Evolutionary conservation across 2,329 filamentous ascomycete genomes (phyloP), one percentile per base, ranked within the genome.

Genomic region (Aureobasidium leucospermi): DNA sequence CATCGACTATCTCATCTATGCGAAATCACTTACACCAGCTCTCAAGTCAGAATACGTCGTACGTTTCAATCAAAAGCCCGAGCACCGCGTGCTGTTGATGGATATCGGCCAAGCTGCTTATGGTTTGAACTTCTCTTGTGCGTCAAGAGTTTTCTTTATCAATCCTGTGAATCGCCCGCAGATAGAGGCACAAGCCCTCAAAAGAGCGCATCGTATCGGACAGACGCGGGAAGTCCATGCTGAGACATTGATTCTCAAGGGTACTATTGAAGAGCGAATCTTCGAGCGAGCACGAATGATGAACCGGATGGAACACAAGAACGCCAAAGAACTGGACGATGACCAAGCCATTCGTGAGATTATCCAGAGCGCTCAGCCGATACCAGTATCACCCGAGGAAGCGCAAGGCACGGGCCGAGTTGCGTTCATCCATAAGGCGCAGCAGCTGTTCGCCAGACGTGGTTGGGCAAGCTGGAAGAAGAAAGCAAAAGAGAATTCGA

Each of bases 101-200:
- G 91, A 96, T 68, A 82, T 96, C n/a, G 84, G 84, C 1, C 90
- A 94, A 69, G 92, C 92, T 32, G 90, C 92, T 0, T 90, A 92
- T 62, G 93, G 93, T 0, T 79, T 97, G 0, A 92, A 96, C 69
- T 85, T 96, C 71, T 86, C 85, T 55, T 85, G 84, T 10, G 92
- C 92, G 1, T 94, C 88, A 4, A 79, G 93, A 2, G 86, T 97
- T 9, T 95, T 91, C 73, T 96, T 97, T 63, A 81, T 96, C 59
- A 93, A 88, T 63, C 92, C 93, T 0, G 89, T 96, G 11, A 87
- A 94, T 70, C 88, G 92, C 56, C 90, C 90, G 0, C 78, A 89
- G 63, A 81, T 96, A 0, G 89, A 96, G 70, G 90, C 89, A 1
- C 93, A 97, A 71, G 93, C 93, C 0, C 90, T 96, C 63, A 96